Base-by-base conservation (phyloP, 1,284 basidiomycete genomes). In the Mycocalia duriaeana region DNA sequence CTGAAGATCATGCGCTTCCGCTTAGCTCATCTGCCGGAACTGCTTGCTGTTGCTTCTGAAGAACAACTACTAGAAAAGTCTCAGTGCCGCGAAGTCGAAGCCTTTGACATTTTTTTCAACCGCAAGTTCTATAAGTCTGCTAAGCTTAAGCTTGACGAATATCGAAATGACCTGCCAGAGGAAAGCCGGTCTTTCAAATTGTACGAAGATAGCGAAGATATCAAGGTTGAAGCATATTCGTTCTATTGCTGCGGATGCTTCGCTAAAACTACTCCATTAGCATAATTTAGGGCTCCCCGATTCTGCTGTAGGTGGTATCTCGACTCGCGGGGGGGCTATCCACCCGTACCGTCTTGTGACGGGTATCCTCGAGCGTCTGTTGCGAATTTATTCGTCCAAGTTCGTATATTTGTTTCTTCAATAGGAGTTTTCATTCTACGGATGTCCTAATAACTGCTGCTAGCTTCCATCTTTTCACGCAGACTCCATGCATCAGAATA, bases 291-390 rank as follows among this genome's bases (percentile, higher is more conserved):
- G n/a, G n/a, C n/a, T n/a, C n/a, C n/a, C n/a, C n/a, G n/a, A n/a
- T n/a, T n/a, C 59, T 2, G 65, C 63, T 14, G 56, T 66, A 4
- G 77, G 77, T 2, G 71, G 67, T 36, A 62, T 79, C 26, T 57
- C 65, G 4, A 71, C 69, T 16, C 55, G 47, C 6, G 76, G 68
- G 2, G 76, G 74, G 7, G 71, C 75, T 0, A 53, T 77, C 25
- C 74, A 79, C 46, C 76, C 76, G 5, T 79, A 78, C 52, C 69
- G 72, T 14, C 63, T 78, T 24, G 72, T 77, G 5, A 75, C 73
- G 0, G 62, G 63, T 2, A 64, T 79, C 19, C 57, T 79, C 40
- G 57, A 55, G 7, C 67, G 70, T 14, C 64, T 79, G 3, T 55
- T 77, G 6, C 47, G 58, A 9, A 57, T 60, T 25, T 67, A 76